Conservation (phyloP, 208 protist genomes). For the Leishmania tarentolae region DNA sequence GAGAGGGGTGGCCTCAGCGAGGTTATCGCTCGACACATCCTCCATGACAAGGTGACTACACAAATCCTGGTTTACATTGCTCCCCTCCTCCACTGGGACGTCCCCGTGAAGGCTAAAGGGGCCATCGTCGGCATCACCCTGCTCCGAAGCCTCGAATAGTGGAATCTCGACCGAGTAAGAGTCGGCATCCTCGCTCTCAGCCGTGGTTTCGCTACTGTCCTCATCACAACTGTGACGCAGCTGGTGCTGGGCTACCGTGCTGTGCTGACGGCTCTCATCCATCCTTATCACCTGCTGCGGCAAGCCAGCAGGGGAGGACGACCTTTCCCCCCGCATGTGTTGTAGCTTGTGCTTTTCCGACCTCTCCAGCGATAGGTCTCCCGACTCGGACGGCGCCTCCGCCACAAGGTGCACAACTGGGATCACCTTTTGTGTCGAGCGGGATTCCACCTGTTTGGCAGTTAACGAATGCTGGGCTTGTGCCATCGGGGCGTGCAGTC, state of each 20-base stretch:
- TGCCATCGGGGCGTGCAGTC: background rate
- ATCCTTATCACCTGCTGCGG: background rate
- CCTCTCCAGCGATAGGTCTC: background rate
- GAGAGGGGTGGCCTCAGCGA: background rate
- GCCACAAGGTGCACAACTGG: slow-evolving; percentile 31
- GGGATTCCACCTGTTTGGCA: background rate
- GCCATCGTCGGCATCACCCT: background rate
- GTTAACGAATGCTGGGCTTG: background rate
- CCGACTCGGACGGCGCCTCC: background rate
- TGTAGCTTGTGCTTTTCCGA: background rate
- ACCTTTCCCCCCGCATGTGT: too few species aligned
- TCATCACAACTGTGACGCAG: background rate
- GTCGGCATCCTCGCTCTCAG: background rate
- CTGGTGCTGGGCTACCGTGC: background rate
- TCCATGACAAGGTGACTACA: slow-evolving; percentile 14
- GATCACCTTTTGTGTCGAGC: slow-evolving; percentile 16
- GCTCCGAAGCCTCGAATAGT: background rate
- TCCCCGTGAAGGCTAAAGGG: background rate
- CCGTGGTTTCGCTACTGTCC: background rate
- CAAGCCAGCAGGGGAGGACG: background rate
- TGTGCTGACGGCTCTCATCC: background rate
- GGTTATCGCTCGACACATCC: slow-evolving; percentile 18
- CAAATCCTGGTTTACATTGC: background rate
- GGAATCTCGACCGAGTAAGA: background rate
- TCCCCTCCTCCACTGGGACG: background rate